Evolutionary conservation across 345 rosid species (phyloP).

Genomic region (Sapria himalayana): DNA sequence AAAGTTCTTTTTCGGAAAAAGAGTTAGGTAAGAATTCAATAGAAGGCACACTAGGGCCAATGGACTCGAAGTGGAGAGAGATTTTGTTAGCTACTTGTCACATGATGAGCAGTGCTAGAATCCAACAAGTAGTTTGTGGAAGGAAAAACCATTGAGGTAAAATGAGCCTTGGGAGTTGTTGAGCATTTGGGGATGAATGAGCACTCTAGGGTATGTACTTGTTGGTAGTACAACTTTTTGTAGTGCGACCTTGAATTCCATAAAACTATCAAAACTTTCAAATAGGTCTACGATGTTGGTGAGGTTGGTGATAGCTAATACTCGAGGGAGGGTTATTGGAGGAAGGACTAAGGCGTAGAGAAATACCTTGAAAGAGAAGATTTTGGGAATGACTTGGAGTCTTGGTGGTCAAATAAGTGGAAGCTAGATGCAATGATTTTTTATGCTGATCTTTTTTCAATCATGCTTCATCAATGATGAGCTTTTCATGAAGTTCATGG

Average conservation of each 20-base stretch:
- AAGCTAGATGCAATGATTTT: neutral
- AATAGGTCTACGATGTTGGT: neutral
- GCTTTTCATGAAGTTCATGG: neutral
- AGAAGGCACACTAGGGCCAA: neutral
- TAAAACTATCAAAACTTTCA: neutral
- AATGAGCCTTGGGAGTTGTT: neutral
- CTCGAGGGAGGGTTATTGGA: neutral
- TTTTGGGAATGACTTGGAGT: neutral
- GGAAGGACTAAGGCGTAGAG: neutral
- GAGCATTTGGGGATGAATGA: neutral
- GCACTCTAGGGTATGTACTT: neutral
- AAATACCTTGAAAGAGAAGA: neutral
- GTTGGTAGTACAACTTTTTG: neutral
- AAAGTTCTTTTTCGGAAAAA: conserved; percentile 1
- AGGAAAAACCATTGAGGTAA: neutral
- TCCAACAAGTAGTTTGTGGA: neutral
- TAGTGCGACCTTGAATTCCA: neutral
- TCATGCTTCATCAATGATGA: no score
- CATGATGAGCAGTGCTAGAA: neutral
- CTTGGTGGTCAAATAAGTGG: neutral
- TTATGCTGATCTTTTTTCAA: neutral
- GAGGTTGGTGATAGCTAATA: neutral
- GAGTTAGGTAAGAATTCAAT: neutral
- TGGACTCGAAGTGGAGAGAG: neutral
- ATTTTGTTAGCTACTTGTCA: neutral